Evolutionary conservation across 768 basidiomycete genomes (phyloP), one percentile per base, ranked within the genome.

Genomic region (Mycena kentingensis): DNA sequence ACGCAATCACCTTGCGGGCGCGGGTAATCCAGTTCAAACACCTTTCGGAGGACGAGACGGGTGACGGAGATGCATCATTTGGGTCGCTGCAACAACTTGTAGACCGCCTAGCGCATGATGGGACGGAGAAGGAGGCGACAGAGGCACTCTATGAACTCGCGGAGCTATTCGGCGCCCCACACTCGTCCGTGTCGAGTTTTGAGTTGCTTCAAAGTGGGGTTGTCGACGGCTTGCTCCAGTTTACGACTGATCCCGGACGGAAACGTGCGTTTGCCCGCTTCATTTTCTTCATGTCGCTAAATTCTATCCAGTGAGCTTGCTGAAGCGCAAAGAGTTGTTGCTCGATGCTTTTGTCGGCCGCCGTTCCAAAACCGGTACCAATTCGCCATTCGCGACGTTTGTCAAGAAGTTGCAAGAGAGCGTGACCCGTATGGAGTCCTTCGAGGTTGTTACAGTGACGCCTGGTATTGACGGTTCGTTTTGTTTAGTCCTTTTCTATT

Each of bases 361-460:
- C 35, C 74, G 77, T 57, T 67, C 73, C 24, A 82, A 77, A 47
- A 71, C 54, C 31, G 65, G 68, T 46, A 72, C 63, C 21, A 85
- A 81, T 66, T 84, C 78, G 7, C 83, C 82, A 0, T 84, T 97
- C 35, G 69, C 84, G 2, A 78, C 87, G 10, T 80, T 99, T 28
- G 93, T 98, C 47, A 98, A 96, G 78, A 94, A 96, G 60, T 70
- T 99, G 28, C 97, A 98, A 68, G 97, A 99, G 70, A 91, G 89
- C 66, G 70, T 99, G 21, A 97, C 97, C 11, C 77, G 93, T 60
- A 89, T 98, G 84, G 97, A 99, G 66, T 85, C 86, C 12, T 98
- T 97, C 57, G 94, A 98, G 34, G 97, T 99, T 7, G 83, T 90
- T 38, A 94, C 93, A 0, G 89, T 95, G 2, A 81, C 90, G 19